Evolutionary conservation across 371 early-diverging fungal species (phyloP), one percentile per base, ranked within the genome.

Genomic region (Mucor sp.): DNA sequence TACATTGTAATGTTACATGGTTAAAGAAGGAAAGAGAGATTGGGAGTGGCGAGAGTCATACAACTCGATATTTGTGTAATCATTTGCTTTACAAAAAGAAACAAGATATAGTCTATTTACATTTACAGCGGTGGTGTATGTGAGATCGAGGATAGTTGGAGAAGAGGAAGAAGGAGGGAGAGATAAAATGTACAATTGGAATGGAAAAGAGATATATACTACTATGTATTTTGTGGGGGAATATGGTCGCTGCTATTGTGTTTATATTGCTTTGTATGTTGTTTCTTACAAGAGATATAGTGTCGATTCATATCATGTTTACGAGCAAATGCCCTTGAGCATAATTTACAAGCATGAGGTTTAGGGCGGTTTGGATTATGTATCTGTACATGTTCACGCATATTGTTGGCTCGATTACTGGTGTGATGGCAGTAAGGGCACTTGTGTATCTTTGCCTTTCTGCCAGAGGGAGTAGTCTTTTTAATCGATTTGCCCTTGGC

Each of bases 261-360:
- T 35, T 37, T 35, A 33, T 33, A 63, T 53, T 50, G 23, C 19
- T 53, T 63, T n/a, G 19, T 28, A 19, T 43, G 32, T 21, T 65
- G 56, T 33, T 72, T 72, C 48, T 66, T 68, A 48, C 73, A 72
- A 44, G 69, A 65, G 7, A 63, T 23, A 56, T 66, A 62, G 25
- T 92, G 92, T 55, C 92, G 85, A 61, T 85, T 85, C 74, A 90
- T 79, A 66, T 92, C 92, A 61, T 89, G 88, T 65, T 89, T 89
- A 41, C 91, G 80, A 11, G 90, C 86, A 77, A 92, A 92, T 9
- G 81, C 60, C 68, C 82, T 86, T 33, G 57, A 44, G 67, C 92
- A 92, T 25, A 73, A 66, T 28, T 58, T 50, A 71, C 87, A 87
- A 6, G 43, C 55, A 63, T 71, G 75, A 14, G 71, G 67, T 61